Conservation (phyloP, 176 grass and related monocot genomes). For the Ensete ventricosum region DNA sequence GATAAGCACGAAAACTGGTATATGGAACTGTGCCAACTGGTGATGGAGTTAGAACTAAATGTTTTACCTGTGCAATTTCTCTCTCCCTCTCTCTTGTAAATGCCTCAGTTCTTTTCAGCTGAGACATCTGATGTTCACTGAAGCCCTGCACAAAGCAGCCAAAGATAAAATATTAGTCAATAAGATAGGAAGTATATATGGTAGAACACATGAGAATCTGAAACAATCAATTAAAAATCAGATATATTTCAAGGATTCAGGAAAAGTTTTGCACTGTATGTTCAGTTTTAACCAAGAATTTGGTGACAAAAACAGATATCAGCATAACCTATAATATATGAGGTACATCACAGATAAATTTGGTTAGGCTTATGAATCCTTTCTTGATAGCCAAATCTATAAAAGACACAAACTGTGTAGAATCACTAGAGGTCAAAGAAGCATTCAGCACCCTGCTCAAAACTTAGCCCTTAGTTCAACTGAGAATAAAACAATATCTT, state of each 20-base stretch:
- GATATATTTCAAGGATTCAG: background rate
- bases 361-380: too few relatives aligned
- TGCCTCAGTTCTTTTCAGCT: slow-evolving; percentile 16
- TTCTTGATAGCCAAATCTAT: too few relatives aligned
- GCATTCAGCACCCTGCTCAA: background rate
- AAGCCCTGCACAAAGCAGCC: slow-evolving; percentile 1
- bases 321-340: too few relatives aligned
- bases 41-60: background rate
- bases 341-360: too few relatives aligned
- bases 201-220: background rate
- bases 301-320: too few relatives aligned
- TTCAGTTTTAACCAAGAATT: too few relatives aligned
- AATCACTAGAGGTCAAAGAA: background rate
- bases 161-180: background rate
- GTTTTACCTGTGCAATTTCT: slow-evolving; percentile 19
- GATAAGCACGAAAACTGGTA: background rate
- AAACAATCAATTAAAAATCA: background rate
- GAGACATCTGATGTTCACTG: slow-evolving; percentile 15
- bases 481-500: background rate
- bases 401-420: too few relatives aligned
- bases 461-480: background rate
- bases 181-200: background rate
- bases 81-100: slow-evolving; percentile 17
- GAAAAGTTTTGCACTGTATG: too few relatives aligned
- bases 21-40: background rate